phyloP scores from a whole-genome alignment of 2,329 filamentous ascomycete species.

The Alternaria rosae region DNA sequence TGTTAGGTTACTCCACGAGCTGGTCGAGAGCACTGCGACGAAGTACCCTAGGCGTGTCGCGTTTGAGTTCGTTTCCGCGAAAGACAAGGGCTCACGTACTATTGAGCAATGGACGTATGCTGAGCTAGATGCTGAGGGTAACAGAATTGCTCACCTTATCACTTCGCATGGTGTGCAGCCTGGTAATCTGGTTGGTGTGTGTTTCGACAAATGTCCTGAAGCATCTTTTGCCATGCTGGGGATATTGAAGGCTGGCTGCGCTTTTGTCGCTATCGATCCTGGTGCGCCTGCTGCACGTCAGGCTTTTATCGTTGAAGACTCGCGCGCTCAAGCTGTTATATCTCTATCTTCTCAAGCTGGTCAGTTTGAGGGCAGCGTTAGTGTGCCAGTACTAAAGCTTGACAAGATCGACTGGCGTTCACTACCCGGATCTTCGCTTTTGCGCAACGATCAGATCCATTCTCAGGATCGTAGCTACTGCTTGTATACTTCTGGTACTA shows the following conservation, averaged over 20 bases:
- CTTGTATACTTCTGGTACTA: constrained; percentile 87
- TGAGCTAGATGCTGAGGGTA: constrained; percentile 75
- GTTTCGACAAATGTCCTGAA: constrained; percentile 85
- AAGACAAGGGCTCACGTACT: constrained; percentile 57
- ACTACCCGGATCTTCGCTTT: constrained; percentile 46
- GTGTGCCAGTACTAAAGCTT: constrained; percentile 56
- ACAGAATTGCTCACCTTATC: constrained; percentile 74
- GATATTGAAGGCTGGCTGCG: constrained; percentile 81
- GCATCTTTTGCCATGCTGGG: constrained; percentile 84
- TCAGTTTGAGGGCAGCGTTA: constrained; percentile 44
- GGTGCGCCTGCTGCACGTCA: constrained; percentile 76
- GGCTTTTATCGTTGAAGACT: constrained; percentile 79
- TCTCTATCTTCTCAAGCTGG: constrained; percentile 58
- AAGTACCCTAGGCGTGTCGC: constrained; percentile 68
- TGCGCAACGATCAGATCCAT: constrained; percentile 31
- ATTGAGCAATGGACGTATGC: constrained; percentile 74
- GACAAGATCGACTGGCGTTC: constrained; percentile 50
- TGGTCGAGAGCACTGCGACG: constrained; percentile 72
- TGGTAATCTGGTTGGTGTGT: constrained; percentile 74
- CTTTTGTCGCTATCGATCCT: constrained; percentile 82
- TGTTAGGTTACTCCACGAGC: constrained; percentile 73
- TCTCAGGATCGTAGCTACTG: constrained; percentile 76
- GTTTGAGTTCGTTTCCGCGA: constrained; percentile 74
- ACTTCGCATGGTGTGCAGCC: constrained; percentile 56
- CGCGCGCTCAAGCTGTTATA: constrained; percentile 69